Conservation (phyloP, 106 monocot species). For the Phalaenopsis aphrodite region DNA sequence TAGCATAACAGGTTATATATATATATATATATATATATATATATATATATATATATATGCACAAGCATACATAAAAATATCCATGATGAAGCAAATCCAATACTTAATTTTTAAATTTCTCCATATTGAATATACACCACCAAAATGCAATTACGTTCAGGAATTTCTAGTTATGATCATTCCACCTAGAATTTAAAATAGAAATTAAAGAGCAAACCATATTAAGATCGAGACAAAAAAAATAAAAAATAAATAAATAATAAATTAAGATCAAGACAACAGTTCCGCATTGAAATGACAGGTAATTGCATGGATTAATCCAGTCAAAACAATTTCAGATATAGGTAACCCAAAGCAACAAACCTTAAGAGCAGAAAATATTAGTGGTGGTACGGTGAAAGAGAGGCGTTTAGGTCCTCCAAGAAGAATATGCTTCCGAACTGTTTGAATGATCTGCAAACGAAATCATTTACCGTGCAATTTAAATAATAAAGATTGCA, state of each 20-base stretch:
- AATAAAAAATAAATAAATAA: background rate
- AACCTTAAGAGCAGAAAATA: conserved; percentile 90
- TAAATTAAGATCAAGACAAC: background rate
- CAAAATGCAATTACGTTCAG: background rate
- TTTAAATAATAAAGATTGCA: background rate
- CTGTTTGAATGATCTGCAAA: conserved; percentile 75
- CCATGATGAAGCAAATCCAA: background rate
- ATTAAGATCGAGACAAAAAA: too few species aligned
- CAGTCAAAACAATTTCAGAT: background rate
- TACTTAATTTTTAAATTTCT: background rate
- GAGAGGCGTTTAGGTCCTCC: conserved; percentile 74
- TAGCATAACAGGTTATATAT: background rate
- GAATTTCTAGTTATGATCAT: background rate
- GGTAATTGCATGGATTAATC: background rate
- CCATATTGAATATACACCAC: background rate
- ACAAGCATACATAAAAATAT: background rate
- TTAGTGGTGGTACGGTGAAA: conserved; percentile 73
- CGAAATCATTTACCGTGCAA: background rate
- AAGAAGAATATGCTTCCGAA: conserved; percentile 77
- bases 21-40: background rate
- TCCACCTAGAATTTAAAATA: background rate
- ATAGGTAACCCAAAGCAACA: conserved; percentile 8
- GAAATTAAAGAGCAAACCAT: background rate
- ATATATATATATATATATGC: background rate
- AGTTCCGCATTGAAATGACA: background rate